Conservation (phyloP, 805 yeast species). For the Wickerhamomyces mucosus region DNA sequence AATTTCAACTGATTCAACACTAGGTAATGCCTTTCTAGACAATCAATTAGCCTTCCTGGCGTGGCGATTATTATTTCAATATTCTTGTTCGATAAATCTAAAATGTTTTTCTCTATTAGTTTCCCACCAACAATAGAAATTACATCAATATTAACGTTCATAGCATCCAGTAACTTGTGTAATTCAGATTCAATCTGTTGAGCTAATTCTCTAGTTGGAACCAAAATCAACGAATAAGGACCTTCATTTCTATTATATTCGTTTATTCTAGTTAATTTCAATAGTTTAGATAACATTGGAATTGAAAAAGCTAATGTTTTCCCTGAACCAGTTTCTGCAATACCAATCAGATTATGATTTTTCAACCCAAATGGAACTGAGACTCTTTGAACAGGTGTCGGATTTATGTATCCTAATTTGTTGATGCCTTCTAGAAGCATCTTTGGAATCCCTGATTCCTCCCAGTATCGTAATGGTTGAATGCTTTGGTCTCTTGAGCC, state of each 20-base stretch:
- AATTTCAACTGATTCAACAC: constrained; percentile 52
- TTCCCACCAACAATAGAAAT: constrained; percentile 87
- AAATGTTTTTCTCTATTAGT: constrained; percentile 62
- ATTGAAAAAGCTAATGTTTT: constrained; percentile 78
- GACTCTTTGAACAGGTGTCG: constrained; percentile 89
- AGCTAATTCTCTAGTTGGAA: constrained; percentile 93
- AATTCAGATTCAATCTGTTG: constrained; percentile 73
- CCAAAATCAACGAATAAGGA: constrained; percentile 66
- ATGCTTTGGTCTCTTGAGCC: constrained; percentile 24
- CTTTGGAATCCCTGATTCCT: constrained; percentile 45
- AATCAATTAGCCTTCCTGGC: constrained; percentile 85
- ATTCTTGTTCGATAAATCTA: constrained; percentile 43
- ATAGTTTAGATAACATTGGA: constrained; percentile 57
- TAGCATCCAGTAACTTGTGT: constrained; percentile 33
- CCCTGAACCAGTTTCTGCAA: constrained; percentile 97
- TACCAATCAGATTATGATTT: constrained; percentile 64
- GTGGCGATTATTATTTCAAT: constrained; percentile 85
- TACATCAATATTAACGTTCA: constrained; percentile 31
- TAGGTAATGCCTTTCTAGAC: constrained; percentile 58
- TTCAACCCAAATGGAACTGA: constrained; percentile 63
- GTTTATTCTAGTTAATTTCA: constrained; percentile 36
- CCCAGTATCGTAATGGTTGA: constrained; percentile 68
- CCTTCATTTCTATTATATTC: constrained; percentile 47
- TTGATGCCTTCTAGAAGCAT: constrained; percentile 29
- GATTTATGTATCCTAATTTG: constrained; percentile 43